These are phyloP conservation scores for Populus pruinosa DNA, from an alignment of 345 rosid species.

Conservation along the genomic window DNA sequence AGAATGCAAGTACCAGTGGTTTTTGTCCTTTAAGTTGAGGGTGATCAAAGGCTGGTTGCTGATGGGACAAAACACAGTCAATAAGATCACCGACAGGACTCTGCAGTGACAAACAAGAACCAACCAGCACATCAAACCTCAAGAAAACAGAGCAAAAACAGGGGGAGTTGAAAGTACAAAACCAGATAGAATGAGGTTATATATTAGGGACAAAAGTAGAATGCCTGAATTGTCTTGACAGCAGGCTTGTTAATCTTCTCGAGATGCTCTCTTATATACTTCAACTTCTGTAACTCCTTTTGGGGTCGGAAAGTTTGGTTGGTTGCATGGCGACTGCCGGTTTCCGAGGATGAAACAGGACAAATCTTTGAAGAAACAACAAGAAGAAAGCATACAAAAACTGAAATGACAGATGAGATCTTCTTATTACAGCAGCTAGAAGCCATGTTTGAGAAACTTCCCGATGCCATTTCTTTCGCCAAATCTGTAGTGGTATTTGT, in stretches of 20 bases:
- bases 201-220: not conserved
- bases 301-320: slow-evolving; percentile 62
- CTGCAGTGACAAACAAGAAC: slow-evolving; percentile 36
- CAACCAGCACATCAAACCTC: not conserved
- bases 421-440: slow-evolving; percentile 27
- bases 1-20: slow-evolving; percentile 50
- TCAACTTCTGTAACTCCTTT: slow-evolving; percentile 56
- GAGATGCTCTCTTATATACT: slow-evolving; percentile 55
- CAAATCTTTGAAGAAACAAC: slow-evolving; percentile 38
- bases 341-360: slow-evolving; percentile 44
- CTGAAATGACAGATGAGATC: slow-evolving; percentile 33
- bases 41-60: slow-evolving; percentile 93
- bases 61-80: slow-evolving; percentile 75
- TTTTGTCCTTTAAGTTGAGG: slow-evolving; percentile 59
- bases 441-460: slow-evolving; percentile 38
- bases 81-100: slow-evolving; percentile 83
- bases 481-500: not conserved
- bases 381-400: slow-evolving; percentile 43
- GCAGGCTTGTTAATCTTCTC: slow-evolving; percentile 85
- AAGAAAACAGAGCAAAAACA: slow-evolving; percentile 14
- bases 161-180: not conserved
- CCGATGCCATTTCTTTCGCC: slow-evolving; percentile 12
- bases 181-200: not conserved
- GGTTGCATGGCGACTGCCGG: slow-evolving; percentile 25
- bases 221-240: slow-evolving; percentile 77